Conservation (phyloP, 2,329 filamentous ascomycete genomes). For the Cordyceps farinosa region DNA sequence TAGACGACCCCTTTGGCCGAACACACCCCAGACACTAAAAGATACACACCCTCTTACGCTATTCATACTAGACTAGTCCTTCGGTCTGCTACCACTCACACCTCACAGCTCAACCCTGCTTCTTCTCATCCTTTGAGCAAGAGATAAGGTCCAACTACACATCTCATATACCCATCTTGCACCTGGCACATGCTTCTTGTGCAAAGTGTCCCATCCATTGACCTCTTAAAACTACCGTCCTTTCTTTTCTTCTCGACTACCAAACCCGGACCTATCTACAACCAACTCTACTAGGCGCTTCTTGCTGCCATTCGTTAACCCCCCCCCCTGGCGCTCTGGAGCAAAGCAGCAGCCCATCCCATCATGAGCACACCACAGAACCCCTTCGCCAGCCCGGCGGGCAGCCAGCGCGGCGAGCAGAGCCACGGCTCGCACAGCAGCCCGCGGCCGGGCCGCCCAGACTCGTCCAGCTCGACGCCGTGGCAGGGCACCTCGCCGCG, state of each 20-base stretch:
- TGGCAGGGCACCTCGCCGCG: constrained; percentile 4
- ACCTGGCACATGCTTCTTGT: neutral
- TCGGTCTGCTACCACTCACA: neutral
- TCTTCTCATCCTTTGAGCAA: neutral
- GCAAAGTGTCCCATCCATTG: neutral
- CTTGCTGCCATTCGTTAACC: neutral
- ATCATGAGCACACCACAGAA: neutral
- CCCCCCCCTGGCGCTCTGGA: neutral
- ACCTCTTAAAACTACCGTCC: neutral
- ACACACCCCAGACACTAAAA: neutral
- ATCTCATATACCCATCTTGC: neutral
- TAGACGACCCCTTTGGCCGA: neutral
- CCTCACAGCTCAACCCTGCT: neutral
- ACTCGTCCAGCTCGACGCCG: neutral
- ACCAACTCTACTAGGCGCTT: neutral
- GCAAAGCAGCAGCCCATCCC: neutral
- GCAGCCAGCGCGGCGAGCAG: neutral
- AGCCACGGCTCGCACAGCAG: too few relatives aligned
- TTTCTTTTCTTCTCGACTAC: neutral
- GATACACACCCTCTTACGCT: neutral
- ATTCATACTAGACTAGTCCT: neutral
- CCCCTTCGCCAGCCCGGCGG: neutral
- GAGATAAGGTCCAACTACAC: neutral
- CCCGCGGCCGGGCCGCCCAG: neutral
- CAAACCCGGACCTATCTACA: neutral